These are phyloP conservation scores for Triticum timopheevii DNA, from an alignment of 176 grass and related monocot species.

Conservation along the genomic window DNA sequence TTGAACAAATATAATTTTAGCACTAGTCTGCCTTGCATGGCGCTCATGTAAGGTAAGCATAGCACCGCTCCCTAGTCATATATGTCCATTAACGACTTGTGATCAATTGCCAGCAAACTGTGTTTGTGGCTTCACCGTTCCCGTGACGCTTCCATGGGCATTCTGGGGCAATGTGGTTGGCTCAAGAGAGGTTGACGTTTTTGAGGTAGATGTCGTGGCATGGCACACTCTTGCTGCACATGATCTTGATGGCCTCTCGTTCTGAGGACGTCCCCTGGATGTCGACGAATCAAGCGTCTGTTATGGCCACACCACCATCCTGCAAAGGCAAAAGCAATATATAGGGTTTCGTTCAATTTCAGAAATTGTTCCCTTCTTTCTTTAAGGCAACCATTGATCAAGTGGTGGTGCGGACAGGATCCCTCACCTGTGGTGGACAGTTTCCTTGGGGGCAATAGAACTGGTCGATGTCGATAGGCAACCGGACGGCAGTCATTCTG, in stretches of 20 bases:
- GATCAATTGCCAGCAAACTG: not conserved
- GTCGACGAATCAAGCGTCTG: conserved; percentile 36
- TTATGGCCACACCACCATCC: conserved; percentile 51
- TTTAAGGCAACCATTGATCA: too few species aligned
- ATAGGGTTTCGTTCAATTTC: not conserved
- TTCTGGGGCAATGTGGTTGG: conserved; percentile 21
- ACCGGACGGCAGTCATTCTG: conserved; percentile 39
- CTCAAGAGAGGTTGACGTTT: conserved; percentile 37
- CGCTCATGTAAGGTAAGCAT: not conserved
- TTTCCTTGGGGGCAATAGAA: conserved; percentile 45
- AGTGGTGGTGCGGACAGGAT: too few species aligned
- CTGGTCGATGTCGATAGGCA: conserved; percentile 67
- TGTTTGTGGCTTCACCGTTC: conserved; percentile 40
- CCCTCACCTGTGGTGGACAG: conserved; percentile 18
- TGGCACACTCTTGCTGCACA: conserved; percentile 44
- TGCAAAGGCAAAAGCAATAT: conserved; percentile 10
- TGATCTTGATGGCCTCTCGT: conserved; percentile 33
- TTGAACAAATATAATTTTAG: not conserved
- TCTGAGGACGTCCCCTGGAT: conserved; percentile 43
- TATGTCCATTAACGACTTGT: not conserved
- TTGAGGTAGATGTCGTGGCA: conserved; percentile 45
- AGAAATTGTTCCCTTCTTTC: not conserved
- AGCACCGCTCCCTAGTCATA: not conserved
- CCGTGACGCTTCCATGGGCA: conserved; percentile 38
- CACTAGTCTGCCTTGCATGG: not conserved